Base-by-base conservation (phyloP, 2,329 filamentous ascomycete genomes). In the Fusarium piperis region DNA sequence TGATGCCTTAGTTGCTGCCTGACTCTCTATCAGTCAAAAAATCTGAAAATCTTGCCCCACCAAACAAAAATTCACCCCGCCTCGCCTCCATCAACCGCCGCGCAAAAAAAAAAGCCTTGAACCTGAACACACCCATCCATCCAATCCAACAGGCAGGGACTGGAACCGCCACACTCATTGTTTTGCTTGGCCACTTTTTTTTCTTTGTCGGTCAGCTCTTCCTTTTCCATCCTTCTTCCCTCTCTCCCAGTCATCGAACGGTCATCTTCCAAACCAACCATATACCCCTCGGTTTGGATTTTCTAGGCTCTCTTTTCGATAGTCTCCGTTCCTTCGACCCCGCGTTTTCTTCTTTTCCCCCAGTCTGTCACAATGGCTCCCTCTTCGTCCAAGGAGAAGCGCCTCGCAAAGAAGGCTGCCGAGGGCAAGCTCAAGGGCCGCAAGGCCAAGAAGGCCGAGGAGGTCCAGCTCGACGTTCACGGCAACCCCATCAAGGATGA, bases 381-480 rank as follows among this genome's bases (percentile, higher is more conserved):
- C 79, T 92, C 90, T 69, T 85, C 89, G 70, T 90, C 90, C 79
- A 93, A 93, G 83, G 89, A 91, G 77, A 92, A 92, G 86, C 87
- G 91, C 82, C 87, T 92, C 73, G 90, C 90, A 66, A 92, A 92
- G 86, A 91, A 90, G 86, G 89, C 89, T 74, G 90, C 88, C 79
- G 86, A 93, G 56, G 93, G 92, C 82, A 92, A 92, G 83, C 71
- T 79, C 68, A 90, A 91, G 23, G 88, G 90, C 72, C 89, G 91
- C 76, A 91, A 92, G 85, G 86, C 90, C 74, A 89, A 89, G 72
- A 93, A 92, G 79, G 92, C 93, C 77, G 92, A 95, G 75, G 92
- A 92, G 71, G 84, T 87, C 64, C 81, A 90, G 76, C 84, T 92
- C 72, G 91, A 94, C 77, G 90, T 82, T 70, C 84, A 91, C 78